These are phyloP conservation scores for Excoecaria cochinchinensis DNA, from an alignment of 345 rosid genomes.

Conservation along the genomic window DNA sequence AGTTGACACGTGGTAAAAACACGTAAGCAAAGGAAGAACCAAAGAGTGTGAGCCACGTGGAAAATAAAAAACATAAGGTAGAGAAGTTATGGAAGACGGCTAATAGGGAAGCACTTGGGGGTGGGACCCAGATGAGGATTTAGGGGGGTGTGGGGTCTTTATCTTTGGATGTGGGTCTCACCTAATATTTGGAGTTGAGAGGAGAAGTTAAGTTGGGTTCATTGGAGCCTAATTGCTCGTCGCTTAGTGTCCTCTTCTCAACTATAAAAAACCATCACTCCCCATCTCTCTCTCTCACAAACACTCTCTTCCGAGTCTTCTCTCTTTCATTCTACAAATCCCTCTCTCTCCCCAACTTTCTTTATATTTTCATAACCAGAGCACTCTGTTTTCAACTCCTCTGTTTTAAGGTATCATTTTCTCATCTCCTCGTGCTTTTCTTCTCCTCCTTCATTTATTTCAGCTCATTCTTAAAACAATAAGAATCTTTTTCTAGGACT, in stretches of 20 bases:
- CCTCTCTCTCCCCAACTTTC: not conserved
- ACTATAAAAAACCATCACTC: conserved; percentile 15
- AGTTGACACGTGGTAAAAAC: conserved; percentile 17
- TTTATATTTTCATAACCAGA: not conserved
- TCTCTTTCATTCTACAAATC: not conserved
- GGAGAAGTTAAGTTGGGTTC: not conserved
- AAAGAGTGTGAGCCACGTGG: conserved; percentile 27
- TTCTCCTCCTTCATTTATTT: too few species aligned
- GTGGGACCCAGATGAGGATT: conserved; percentile 3
- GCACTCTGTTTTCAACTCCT: conserved; percentile 15
- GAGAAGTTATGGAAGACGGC: conserved; percentile 14
- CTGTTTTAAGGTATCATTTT: conserved; percentile 7
- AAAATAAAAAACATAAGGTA: not conserved
- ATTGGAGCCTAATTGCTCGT: not conserved
- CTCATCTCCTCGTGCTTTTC: not conserved
- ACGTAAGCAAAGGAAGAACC: conserved; percentile 5
- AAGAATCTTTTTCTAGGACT: too few species aligned
- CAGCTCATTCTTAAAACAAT: too few species aligned
- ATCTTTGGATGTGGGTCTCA: conserved; percentile 1
- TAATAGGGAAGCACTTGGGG: not conserved
- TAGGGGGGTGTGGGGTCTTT: not conserved
- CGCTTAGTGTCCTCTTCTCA: conserved; percentile 5
- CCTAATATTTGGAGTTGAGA: not conserved
- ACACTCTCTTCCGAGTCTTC: too few species aligned
- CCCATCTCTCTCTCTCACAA: not conserved